Base-by-base conservation (phyloP, 2,329 filamentous ascomycete genomes). In the Phaeophleospora eucalypticola region DNA sequence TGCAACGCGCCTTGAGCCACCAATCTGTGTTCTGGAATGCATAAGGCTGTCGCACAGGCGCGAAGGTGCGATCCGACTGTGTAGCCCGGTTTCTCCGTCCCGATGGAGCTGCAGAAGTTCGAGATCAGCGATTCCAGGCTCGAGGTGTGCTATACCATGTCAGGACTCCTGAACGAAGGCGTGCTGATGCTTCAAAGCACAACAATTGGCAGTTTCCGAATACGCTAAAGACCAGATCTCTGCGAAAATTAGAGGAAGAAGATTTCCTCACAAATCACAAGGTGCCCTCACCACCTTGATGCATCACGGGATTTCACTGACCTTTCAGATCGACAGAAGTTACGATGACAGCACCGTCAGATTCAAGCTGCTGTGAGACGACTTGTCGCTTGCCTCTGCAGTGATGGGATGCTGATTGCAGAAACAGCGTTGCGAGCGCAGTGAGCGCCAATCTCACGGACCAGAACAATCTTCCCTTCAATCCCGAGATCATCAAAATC, bases 261-360 rank as follows among this genome's bases (percentile, higher is more conserved):
- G 60, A 63, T 36, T 65, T 65, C 44, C 48, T 65, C 15, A 47
- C 52, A 15, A 61, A 65, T 36, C 63, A 65, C 46, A 65, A 63
- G 51, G 59, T 49, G 41, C 24, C n/a, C n/a, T n/a, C n/a, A n/a
- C n/a, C n/a, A n/a, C n/a, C n/a, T n/a, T n/a, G n/a, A n/a, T n/a
- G n/a, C n/a, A n/a, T n/a, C n/a, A n/a, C n/a, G n/a, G n/a, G n/a
- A n/a, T n/a, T n/a, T n/a, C 18, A 4, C 36, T 45, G 36, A 45
- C 36, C 9, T 15, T n/a, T 17, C 32, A 62, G 58, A 65, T 65
- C 35, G 63, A 65, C 46, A 54, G 62, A 45, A 64, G 62, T 48
- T 65, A 65, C 44, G 63, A 65, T 48, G 61, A 64, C 46, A 61
- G 58, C 41, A 65, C 62, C 3, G 59, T 64, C 29, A 59, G 60